Evolutionary conservation across 768 basidiomycete genomes (phyloP).

Genomic region (Sutorius australiensis): DNA sequence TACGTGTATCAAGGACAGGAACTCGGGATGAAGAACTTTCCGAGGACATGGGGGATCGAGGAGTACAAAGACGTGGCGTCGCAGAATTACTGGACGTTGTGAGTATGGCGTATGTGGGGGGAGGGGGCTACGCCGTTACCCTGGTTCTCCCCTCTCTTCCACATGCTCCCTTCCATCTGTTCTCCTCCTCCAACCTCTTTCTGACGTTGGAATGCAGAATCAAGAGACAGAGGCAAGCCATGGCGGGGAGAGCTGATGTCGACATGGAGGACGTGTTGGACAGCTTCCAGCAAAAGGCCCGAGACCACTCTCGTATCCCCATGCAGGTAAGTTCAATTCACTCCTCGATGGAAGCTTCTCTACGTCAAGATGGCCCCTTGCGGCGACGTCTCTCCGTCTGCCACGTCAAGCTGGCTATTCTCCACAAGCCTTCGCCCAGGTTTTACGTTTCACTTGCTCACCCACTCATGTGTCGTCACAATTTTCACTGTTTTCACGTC

Average conservation of each 20-base stretch:
- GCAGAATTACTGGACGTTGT: conserved; percentile 57
- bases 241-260: conserved; percentile 36
- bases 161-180: too few relatives aligned
- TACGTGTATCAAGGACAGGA: conserved; percentile 79
- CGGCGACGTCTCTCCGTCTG: background rate
- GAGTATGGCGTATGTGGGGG: conserved; percentile 17
- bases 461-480: background rate
- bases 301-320: conserved; percentile 69
- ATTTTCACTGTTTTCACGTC: background rate
- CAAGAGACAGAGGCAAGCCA: conserved; percentile 34
- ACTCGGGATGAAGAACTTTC: conserved; percentile 63
- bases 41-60: conserved; percentile 59
- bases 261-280: conserved; percentile 63
- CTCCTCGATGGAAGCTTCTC: background rate
- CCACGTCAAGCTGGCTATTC: background rate
- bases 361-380: background rate
- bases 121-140: background rate
- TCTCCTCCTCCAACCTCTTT: background rate
- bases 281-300: conserved; percentile 54
- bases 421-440: background rate
- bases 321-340: conserved; percentile 49
- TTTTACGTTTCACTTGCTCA: background rate
- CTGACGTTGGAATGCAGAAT: conserved; percentile 29
- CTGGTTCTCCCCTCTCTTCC: too few relatives aligned
- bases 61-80: conserved; percentile 71